Percentiles rank a stretch among this genome's conserved stretches.
Conservation (phyloP, 73 alveolate species). For the Paramecium primaurelia region DNA sequence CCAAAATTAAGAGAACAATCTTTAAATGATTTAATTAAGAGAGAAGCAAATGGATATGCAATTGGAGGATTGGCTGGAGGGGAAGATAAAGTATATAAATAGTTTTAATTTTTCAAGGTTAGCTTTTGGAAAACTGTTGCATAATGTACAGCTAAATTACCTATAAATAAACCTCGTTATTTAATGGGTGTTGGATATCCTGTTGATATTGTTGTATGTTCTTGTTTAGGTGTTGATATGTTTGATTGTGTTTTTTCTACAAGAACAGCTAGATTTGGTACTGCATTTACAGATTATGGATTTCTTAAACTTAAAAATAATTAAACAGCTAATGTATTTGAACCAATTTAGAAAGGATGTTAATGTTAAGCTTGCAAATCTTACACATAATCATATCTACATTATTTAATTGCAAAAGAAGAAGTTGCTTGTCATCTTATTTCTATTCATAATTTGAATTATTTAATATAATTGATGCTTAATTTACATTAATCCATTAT, state of each 20-base stretch:
- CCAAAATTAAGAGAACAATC: conserved; percentile 57
- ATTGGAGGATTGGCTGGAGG: conserved; percentile 99
- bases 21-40: conserved; percentile 86
- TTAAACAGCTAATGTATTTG: conserved; percentile 75
- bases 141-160: conserved; percentile 91
- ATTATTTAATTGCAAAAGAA: conserved; percentile 76
- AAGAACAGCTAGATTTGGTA: conserved; percentile 98
- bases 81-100: conserved; percentile 81
- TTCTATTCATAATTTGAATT: conserved; percentile 91
- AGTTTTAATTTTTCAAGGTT: background rate
- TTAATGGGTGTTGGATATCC: conserved; percentile 99
- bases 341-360: conserved; percentile 93
- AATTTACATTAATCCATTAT: conserved; percentile 84
- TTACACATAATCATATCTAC: conserved; percentile 89
- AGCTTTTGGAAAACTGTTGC: conserved; percentile 96
- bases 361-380: conserved; percentile 90
- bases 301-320: conserved; percentile 78
- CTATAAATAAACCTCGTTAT: conserved; percentile 97
- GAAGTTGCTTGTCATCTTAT: conserved; percentile 87
- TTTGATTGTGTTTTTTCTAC: conserved; percentile 99
- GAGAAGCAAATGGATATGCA: conserved; percentile 99
- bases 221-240: conserved; percentile 99
- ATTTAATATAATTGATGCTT: conserved; percentile 73
- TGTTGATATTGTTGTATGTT: conserved; percentile 95
- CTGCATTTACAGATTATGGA: conserved; percentile 95